Evolutionary conservation across 140 eudicot genomes (phyloP), one percentile per base, ranked within the genome.

Genomic region (Flaveria floridana): DNA sequence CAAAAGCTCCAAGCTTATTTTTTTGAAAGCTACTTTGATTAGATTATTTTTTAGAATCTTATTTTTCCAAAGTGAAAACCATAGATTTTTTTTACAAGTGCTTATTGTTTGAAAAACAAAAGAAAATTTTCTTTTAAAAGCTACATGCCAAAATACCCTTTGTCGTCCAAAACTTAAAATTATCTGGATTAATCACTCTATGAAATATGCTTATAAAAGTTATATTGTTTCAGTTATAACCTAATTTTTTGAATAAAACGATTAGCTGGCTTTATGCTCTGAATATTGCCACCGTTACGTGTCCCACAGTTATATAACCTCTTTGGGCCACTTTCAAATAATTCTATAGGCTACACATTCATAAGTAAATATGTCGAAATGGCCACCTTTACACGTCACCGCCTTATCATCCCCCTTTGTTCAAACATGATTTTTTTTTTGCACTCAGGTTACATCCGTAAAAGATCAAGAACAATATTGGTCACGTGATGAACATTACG

Each of bases 381-480:
- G 41, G 10, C 44, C n/a, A 21, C 25, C 55, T 56, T 72, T 56
- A 56, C 56, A 2, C 34, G 65, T 62, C 7, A 14, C 14, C 1
- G 48, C 76, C 61, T 74, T 11, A 44, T 53, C 12, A 62, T 50
- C 4, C 46, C 23, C 9, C 12, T 26, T 9, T 59, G 12, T 63
- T 46, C 48, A 23, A 25, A 76, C 58, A 46, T 48, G 1, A n/a
- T 16, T 65, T 47, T 18, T 25, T 70, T 65, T 76, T 61, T 78
- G 68, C 69, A 63, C 13, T 2, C 80, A 91, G 97, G 97, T 91
- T 59, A 79, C 83, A 74, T 91, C 97, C 16, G 79, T 76, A 65
- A 91, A 89, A 78, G 97, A 91, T 82, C 97, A 91, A 85, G 78
- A 83, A 68, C 97, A 91, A 79, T 91, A 91, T 78, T 91, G 97